Conservation (phyloP, 169 alveolate species). For the Plasmodium blacklocki region DNA sequence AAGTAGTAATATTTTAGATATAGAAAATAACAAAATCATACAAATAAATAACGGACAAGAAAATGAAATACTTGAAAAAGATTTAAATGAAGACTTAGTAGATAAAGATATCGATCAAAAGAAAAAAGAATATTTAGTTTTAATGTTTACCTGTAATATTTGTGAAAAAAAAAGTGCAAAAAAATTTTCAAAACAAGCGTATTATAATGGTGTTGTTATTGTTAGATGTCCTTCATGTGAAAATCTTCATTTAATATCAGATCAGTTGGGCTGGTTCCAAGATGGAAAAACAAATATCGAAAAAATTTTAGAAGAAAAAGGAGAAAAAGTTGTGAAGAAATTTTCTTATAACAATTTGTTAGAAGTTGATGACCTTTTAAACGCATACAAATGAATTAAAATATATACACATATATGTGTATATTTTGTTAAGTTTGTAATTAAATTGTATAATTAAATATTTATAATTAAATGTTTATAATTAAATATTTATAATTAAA, state of each 20-base stretch:
- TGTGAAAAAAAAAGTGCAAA: slow-evolving; percentile 80
- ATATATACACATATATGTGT: background rate
- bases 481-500: no score
- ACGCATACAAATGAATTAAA: slow-evolving; percentile 51
- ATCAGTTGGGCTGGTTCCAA: slow-evolving; percentile 86
- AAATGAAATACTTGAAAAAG: background rate
- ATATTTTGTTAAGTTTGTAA: no score
- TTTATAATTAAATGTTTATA: no score
- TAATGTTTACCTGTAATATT: slow-evolving; percentile 83
- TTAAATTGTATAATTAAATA: no score
- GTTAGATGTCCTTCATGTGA: slow-evolving; percentile 82
- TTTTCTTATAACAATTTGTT: slow-evolving; percentile 59
- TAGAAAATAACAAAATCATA: background rate
- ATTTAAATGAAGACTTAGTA: background rate
- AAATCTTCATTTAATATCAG: slow-evolving; percentile 83
- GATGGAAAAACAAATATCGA: slow-evolving; percentile 83
- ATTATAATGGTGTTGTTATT: slow-evolving; percentile 83
- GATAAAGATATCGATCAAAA: background rate
- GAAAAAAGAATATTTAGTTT: slow-evolving; percentile 44
- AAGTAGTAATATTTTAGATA: background rate
- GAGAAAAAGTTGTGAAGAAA: slow-evolving; percentile 78
- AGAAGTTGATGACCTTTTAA: slow-evolving; percentile 52
- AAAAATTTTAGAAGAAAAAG: slow-evolving; percentile 76
- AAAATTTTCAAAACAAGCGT: slow-evolving; percentile 83
- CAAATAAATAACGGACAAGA: background rate